Base-by-base conservation (phyloP, 257 asterid genomes). In the Parsonsia alboflavescens region DNA sequence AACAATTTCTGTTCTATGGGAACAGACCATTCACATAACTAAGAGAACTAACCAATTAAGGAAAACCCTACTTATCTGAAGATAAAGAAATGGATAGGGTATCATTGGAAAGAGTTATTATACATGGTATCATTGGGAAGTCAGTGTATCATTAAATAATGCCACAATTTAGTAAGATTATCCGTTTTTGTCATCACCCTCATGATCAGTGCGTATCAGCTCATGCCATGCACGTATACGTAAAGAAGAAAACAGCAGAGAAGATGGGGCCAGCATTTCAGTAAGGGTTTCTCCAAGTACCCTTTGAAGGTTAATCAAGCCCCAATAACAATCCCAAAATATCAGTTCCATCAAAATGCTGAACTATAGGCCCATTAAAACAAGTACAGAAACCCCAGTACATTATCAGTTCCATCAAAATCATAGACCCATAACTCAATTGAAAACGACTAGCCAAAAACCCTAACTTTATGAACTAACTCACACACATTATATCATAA, bases 381-480 rank as follows among this genome's bases (percentile, higher is more conserved):
- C 52, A 50, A 46, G 24, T 2, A 50, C 30, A 3, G 56, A 30
- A 70, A 70, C 36, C 36, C 72, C 65, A 64, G 13, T 71, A 49
- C 59, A 42, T 44, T 65, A 73, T 41, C 45, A 39, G 26, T 39
- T 54, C 24, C 9, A 10, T 33, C 67, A 13, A 42, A 66, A 49
- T 72, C 70, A 56, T n/a, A 15, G 48, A 72, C 49, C 6, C 49
- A 44, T 6, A 44, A 54, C 49, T 33, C 33, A 46, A 77, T 66
- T 10, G 12, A 19, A 54, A 54, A 54, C 9, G 21, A 54, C 61
- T 19, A 22, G 52, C 42, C 41, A 54, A n/a, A 54, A n/a, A 1
- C 10, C 61, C 61, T 54, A 54, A 0, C 26, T 54, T 54, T 54
- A 21, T 21, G 28, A 54, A 26, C 2, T n/a, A 26, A 26, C 2